Conservation (phyloP, 345 rosid species). For the Eucalyptus sideroxylon region DNA sequence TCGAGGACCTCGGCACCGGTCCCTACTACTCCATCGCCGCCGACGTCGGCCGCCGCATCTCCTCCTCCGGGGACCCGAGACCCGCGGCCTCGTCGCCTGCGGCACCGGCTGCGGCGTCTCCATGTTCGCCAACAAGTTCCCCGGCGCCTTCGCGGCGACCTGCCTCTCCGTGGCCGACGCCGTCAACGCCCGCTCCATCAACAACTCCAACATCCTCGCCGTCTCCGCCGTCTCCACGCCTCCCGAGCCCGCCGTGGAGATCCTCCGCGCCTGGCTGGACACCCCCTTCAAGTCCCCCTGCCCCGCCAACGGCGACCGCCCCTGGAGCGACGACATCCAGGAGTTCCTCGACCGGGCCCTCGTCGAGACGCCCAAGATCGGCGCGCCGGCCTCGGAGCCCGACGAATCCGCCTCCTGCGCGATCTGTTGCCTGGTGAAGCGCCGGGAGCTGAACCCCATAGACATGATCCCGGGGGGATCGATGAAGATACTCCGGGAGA, state of each 20-base stretch:
- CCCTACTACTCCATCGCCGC: slow-evolving; percentile 77
- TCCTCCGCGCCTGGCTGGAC: slow-evolving; percentile 53
- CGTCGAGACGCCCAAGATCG: slow-evolving; percentile 40
- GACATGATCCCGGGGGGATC: slow-evolving; percentile 76
- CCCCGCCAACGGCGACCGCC: slow-evolving; percentile 45
- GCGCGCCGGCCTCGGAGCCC: not conserved
- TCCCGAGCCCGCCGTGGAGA: slow-evolving; percentile 46
- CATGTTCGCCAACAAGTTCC: slow-evolving; percentile 87
- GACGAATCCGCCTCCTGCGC: slow-evolving; percentile 19
- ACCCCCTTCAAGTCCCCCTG: slow-evolving; percentile 80
- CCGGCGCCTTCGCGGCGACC: slow-evolving; percentile 69
- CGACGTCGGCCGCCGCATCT: slow-evolving; percentile 76
- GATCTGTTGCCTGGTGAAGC: slow-evolving; percentile 53
- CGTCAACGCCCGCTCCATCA: slow-evolving; percentile 64
- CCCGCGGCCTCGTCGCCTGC: slow-evolving; percentile 68
- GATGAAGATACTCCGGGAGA: slow-evolving; percentile 88
- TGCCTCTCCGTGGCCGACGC: slow-evolving; percentile 66
- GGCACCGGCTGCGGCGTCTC: slow-evolving; percentile 80
- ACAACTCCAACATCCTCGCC: slow-evolving; percentile 71
- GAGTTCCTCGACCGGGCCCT: slow-evolving; percentile 44
- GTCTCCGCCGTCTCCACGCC: slow-evolving; percentile 54
- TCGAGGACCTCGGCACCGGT: slow-evolving; percentile 72
- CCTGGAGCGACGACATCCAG: slow-evolving; percentile 49
- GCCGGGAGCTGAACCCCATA: slow-evolving; percentile 39
- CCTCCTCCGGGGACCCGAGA: slow-evolving; percentile 5